Conservation (phyloP, 345 rosid genomes). For the Psidium friedrichsthalianum region DNA sequence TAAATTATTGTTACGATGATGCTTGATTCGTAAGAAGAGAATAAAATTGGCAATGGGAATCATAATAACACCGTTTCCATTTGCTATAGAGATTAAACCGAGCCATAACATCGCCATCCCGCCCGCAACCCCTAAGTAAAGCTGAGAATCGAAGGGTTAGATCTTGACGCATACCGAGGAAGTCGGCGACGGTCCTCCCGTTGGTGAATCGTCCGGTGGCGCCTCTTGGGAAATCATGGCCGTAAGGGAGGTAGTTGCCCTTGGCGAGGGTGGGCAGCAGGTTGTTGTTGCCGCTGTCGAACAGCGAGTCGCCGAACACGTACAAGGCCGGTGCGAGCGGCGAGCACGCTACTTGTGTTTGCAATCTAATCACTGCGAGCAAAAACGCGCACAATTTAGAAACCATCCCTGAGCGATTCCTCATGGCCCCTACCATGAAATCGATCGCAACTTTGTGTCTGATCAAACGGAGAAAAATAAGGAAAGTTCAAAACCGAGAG, state of each 20-base stretch:
- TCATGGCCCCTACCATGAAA: neutral
- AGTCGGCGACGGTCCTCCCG: constrained; percentile 30
- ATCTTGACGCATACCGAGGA: constrained; percentile 11
- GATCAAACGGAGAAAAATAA: neutral
- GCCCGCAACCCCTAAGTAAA: no score
- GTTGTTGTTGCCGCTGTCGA: constrained; percentile 47
- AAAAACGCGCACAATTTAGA: neutral
- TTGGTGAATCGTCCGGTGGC: constrained; percentile 41
- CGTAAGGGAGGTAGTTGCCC: constrained; percentile 33
- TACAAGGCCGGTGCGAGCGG: constrained; percentile 26
- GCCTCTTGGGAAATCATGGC: constrained; percentile 14
- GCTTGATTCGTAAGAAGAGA: neutral
- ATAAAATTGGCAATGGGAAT: neutral
- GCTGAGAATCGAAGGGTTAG: neutral
- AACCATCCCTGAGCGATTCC: neutral
- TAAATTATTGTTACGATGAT: neutral
- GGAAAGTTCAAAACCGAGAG: neutral
- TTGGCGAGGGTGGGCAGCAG: constrained; percentile 19
- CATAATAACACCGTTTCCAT: no score
- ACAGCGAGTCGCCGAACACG: constrained; percentile 35
- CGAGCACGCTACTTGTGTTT: neutral
- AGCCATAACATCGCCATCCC: no score
- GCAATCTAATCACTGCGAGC: neutral
- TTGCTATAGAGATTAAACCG: no score
- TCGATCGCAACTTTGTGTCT: neutral